Evolutionary conservation across 2,329 filamentous ascomycete species (phyloP), one percentile per base, ranked within the genome.

Genomic region (Talaromyces sp.): DNA sequence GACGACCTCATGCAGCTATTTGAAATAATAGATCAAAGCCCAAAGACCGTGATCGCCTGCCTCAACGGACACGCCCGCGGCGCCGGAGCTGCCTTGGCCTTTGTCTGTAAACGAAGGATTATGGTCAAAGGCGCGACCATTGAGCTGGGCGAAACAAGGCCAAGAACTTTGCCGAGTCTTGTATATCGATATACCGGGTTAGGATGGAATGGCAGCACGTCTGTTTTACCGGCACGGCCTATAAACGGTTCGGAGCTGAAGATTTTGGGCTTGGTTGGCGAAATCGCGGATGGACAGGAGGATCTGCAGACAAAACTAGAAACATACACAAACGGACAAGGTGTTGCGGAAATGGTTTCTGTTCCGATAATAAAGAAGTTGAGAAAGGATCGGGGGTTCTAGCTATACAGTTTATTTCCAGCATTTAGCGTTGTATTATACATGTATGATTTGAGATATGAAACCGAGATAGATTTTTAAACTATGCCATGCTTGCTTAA

Each of bases 21-120:
- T 60, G 67, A 74, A 6, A 68, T 68, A 0, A 77, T 80, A 19
- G 76, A 78, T 41, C 63, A 62, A 1, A 74, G 68, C 0, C 73
- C 75, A 12, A 76, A 80, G 56, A 71, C 72, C 1, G 80, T 76
- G 0, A 75, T 80, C 38, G 76, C 77, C 0, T 68, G 64, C 3
- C 61, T 80, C 29, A 77, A 80, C 35, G 77, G 78, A 0, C 74
- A 77, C 2, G 72, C 72, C 3, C 79, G 76, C 58, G 78, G 77
- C 1, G 77, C 76, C 1, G 78, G 78, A 0, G 75, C 79, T 1
- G 78, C 78, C 0, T 66, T 80, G 0, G 75, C 74, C 0, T 78
- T 79, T 63, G 69, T 70, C 1, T 80, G 77, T 63, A 77, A 80
- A 58, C 65, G 79, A 11, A 69, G 77, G 5, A 53, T 67, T 8